These are phyloP conservation scores for Capsicum rhomboideum DNA, from an alignment of 257 asterid species.

Conservation along the genomic window DNA sequence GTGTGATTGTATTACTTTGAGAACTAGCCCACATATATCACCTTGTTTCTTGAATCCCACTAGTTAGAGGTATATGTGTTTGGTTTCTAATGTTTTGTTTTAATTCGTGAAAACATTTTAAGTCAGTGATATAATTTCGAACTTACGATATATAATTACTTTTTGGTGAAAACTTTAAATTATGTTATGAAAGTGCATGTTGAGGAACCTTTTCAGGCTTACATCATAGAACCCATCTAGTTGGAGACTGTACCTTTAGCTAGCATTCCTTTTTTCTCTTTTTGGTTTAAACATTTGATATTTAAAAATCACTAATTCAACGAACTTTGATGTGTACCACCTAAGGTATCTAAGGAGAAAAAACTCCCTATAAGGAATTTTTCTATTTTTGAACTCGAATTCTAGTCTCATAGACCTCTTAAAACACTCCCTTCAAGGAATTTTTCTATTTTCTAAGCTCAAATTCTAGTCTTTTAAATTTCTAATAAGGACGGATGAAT, in stretches of 20 bases:
- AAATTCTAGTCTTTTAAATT: no score
- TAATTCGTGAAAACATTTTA: not conserved
- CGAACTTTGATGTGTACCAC: no score
- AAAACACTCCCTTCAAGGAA: no score
- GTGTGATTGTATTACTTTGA: not conserved
- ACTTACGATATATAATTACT: not conserved
- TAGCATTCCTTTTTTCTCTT: not conserved
- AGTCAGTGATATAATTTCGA: not conserved
- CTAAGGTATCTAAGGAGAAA: no score
- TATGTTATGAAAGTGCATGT: not conserved
- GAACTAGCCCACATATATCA: not conserved
- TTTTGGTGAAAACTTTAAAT: not conserved
- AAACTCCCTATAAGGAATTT: no score
- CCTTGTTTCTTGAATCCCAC: not conserved
- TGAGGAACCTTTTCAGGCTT: not conserved
- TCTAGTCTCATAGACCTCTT: no score
- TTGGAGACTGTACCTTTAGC: not conserved
- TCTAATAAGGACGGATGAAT: not conserved
- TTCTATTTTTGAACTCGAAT: no score
- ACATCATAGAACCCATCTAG: not conserved
- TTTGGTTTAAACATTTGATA: not conserved
- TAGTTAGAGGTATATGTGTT: not conserved
- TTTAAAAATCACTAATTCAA: accelerated
- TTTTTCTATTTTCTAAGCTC: no score
- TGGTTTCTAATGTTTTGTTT: not conserved